Conservation (phyloP, 164 flowering plant genomes). For the Nelumbo lutea region DNA sequence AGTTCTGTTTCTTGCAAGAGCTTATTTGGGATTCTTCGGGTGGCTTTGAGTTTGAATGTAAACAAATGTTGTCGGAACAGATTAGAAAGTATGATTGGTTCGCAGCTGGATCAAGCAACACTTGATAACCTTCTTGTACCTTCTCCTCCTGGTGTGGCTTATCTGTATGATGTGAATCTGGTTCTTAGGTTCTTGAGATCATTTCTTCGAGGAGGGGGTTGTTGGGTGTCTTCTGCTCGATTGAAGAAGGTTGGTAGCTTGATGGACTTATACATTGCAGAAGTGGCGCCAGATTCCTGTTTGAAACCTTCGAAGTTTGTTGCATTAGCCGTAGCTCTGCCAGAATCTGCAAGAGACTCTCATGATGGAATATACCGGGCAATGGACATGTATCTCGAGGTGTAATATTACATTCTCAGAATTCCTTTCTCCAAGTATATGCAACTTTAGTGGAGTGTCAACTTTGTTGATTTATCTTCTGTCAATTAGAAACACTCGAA, state of each 20-base stretch:
- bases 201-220: conserved; percentile 31
- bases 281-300: conserved; percentile 70
- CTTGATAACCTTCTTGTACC: conserved; percentile 71
- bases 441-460: neutral
- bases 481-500: neutral
- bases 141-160: conserved; percentile 40
- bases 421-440: neutral
- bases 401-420: conserved; percentile 13
- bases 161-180: conserved; percentile 62
- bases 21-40: conserved; percentile 49
- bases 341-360: conserved; percentile 68
- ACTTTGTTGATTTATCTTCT: neutral
- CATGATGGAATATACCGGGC: conserved; percentile 61
- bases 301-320: conserved; percentile 63
- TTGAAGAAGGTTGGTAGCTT: conserved; percentile 48
- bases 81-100: conserved; percentile 70
- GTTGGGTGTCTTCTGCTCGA: conserved; percentile 19
- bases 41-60: conserved; percentile 33
- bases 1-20: conserved; percentile 47
- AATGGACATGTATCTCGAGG: conserved; percentile 73
- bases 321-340: conserved; percentile 47
- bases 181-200: conserved; percentile 57
- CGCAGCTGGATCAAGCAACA: conserved; percentile 60
- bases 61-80: conserved; percentile 34
- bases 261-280: conserved; percentile 58